phyloP scores from a whole-genome alignment of 2,329 filamentous ascomycete genomes.

The Nemania sp. region DNA sequence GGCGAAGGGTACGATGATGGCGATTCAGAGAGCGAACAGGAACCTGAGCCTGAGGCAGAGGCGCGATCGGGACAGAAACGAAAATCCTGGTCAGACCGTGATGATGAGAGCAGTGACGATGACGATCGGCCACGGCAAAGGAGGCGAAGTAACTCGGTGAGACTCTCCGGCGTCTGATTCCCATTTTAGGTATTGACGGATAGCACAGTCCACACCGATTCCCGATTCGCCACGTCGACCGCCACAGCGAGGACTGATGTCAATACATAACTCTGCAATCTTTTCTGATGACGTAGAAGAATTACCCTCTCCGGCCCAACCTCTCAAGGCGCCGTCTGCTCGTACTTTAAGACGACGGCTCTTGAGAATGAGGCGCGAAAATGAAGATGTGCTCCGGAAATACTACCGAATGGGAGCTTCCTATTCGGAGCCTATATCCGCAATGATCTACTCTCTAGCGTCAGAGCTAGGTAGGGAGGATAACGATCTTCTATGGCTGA shows the following conservation, averaged over 20 bases:
- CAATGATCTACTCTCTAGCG: constrained; percentile 90
- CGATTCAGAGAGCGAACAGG: constrained; percentile 61
- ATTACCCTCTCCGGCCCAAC: constrained; percentile 62
- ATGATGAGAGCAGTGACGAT: constrained; percentile 72
- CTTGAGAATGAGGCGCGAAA: constrained; percentile 73
- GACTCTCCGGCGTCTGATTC: constrained; percentile 34
- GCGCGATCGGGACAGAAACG: constrained; percentile 67
- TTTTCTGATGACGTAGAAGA: constrained; percentile 56
- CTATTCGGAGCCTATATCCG: constrained; percentile 93
- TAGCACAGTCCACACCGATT: constrained; percentile 64
- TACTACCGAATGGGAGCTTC: constrained; percentile 90
- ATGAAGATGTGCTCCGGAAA: constrained; percentile 74
- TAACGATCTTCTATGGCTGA: constrained; percentile 93
- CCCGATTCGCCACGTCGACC: constrained; percentile 66
- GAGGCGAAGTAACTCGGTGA: constrained; percentile 84
- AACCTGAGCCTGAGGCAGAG: constrained; percentile 53
- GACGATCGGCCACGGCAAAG: constrained; percentile 79
- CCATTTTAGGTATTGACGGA: constrained; percentile 42
- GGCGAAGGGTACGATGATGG: constrained; percentile 65
- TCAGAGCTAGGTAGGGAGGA: constrained; percentile 95
- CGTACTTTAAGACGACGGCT: constrained; percentile 73
- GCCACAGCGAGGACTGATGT: constrained; percentile 62
- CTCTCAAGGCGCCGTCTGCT: constrained; percentile 68
- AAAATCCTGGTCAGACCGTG: constrained; percentile 75
- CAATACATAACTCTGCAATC: constrained; percentile 53